Percentiles rank a stretch among this genome's conserved stretches.
phyloP scores from a whole-genome alignment of 2,329 filamentous ascomycete species.

The Madurella fahalii region DNA sequence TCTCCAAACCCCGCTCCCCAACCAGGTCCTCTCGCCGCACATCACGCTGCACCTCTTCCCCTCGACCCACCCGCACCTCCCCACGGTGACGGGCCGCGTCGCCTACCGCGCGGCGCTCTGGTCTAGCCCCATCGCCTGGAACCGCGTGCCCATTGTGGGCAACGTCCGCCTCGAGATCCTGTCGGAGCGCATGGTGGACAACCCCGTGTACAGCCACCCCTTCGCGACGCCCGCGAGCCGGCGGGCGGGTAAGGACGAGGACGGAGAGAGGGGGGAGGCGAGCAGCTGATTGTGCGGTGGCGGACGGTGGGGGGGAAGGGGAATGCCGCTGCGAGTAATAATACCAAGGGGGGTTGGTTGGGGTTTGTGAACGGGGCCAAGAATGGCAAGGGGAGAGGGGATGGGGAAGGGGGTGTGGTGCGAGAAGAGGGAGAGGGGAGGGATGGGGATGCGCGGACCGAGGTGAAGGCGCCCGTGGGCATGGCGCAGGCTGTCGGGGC shows the following conservation, averaged over 20 bases:
- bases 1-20: slow-evolving; percentile 62
- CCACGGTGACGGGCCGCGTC: slow-evolving; percentile 84
- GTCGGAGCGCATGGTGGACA: slow-evolving; percentile 79
- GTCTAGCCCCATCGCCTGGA: slow-evolving; percentile 96
- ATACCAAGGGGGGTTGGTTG: slow-evolving; percentile 28
- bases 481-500: slow-evolving; percentile 46
- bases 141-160: slow-evolving; percentile 81
- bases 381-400: slow-evolving; percentile 7
- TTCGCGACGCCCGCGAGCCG: background rate
- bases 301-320: slow-evolving; percentile 60
- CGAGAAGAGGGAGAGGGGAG: slow-evolving; percentile 32
- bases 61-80: slow-evolving; percentile 80
- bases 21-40: slow-evolving; percentile 71
- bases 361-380: slow-evolving; percentile 23
- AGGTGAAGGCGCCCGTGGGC: slow-evolving; percentile 31
- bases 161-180: slow-evolving; percentile 85
- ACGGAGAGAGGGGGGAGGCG: slow-evolving; percentile 39
- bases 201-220: slow-evolving; percentile 38
- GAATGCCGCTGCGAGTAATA: too few relatives aligned
- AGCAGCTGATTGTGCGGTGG: slow-evolving; percentile 91
- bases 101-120: slow-evolving; percentile 90
- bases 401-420: slow-evolving; percentile 26
- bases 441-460: background rate
- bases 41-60: slow-evolving; percentile 69
- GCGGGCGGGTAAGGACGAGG: background rate